phyloP scores from a whole-genome alignment of 129 eudicot genomes.

The Cynara cardunculus region DNA sequence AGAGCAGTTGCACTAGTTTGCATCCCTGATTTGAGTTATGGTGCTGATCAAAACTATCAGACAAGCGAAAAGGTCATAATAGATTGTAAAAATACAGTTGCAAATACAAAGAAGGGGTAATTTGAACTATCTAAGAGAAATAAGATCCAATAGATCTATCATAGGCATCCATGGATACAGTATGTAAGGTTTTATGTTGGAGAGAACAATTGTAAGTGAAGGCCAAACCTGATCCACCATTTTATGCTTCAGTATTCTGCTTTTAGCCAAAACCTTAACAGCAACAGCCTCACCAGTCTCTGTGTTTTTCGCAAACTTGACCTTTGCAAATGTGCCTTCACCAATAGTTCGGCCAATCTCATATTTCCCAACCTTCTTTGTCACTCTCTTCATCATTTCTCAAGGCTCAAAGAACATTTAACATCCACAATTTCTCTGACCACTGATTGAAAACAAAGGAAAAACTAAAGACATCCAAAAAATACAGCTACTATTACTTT shows the following conservation, averaged over 20 bases:
- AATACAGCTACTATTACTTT: background rate
- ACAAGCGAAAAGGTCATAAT: slow-evolving; percentile 12
- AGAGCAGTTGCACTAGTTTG: slow-evolving; percentile 4
- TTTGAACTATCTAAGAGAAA: background rate
- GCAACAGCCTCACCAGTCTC: slow-evolving; percentile 89
- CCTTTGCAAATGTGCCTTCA: slow-evolving; percentile 94
- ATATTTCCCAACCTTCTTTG: slow-evolving; percentile 82
- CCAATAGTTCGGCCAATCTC: slow-evolving; percentile 92
- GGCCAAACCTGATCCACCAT: slow-evolving; percentile 92
- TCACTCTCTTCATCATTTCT: slow-evolving; percentile 41
- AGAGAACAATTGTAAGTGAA: background rate
- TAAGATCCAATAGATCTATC: slow-evolving; percentile 8
- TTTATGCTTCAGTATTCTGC: slow-evolving; percentile 82
- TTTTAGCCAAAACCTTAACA: slow-evolving; percentile 76
- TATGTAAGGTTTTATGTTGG: background rate
- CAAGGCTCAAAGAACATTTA: slow-evolving; percentile 32
- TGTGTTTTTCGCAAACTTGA: slow-evolving; percentile 67
- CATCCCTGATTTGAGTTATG: background rate
- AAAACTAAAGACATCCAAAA: background rate
- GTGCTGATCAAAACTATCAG: slow-evolving; percentile 8
- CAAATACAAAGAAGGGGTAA: background rate
- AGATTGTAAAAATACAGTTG: background rate
- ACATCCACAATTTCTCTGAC: slow-evolving; percentile 26
- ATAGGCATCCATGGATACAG: background rate
- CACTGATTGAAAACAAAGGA: background rate